Conservation (phyloP, 345 rosid genomes). For the Eucalyptus coolabah region DNA sequence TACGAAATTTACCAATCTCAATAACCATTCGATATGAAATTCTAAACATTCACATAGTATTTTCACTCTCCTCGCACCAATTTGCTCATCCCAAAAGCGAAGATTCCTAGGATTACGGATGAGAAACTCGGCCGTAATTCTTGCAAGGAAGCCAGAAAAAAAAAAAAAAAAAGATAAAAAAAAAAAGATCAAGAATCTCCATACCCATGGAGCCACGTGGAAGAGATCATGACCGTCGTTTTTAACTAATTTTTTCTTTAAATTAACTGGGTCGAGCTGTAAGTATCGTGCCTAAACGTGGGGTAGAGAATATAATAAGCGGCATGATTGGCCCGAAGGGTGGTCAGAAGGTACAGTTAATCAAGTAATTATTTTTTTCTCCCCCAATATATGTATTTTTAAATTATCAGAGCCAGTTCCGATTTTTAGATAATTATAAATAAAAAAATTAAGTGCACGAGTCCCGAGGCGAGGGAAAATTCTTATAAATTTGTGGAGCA, state of each 20-base stretch:
- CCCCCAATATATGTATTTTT: too few relatives aligned
- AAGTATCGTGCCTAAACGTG: slow-evolving; percentile 60
- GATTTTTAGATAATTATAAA: neutral
- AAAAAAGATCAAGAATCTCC: neutral
- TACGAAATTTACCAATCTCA: neutral
- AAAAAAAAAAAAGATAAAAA: accelerated
- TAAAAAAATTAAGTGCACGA: neutral
- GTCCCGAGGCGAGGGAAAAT: slow-evolving; percentile 5
- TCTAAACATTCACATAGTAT: neutral
- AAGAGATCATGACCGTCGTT: slow-evolving; percentile 24
- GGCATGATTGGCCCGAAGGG: slow-evolving; percentile 8
- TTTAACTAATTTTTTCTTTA: too few relatives aligned
- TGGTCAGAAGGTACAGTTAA: neutral
- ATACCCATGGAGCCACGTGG: slow-evolving; percentile 17
- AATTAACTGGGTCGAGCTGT: slow-evolving; percentile 32
- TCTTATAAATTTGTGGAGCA: neutral
- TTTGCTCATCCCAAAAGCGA: neutral
- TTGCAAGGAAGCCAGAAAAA: neutral
- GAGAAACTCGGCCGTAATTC: neutral
- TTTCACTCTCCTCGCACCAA: neutral
- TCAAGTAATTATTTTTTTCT: neutral
- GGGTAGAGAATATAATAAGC: slow-evolving; percentile 28
- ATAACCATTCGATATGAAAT: neutral
- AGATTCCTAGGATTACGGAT: neutral
- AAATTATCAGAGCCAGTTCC: neutral